A percentile compares a stretch with the other conserved stretches of the same genome.
Conservation (phyloP, 371 early-diverging fungal genomes). For the Lichtheimia ramosa region DNA sequence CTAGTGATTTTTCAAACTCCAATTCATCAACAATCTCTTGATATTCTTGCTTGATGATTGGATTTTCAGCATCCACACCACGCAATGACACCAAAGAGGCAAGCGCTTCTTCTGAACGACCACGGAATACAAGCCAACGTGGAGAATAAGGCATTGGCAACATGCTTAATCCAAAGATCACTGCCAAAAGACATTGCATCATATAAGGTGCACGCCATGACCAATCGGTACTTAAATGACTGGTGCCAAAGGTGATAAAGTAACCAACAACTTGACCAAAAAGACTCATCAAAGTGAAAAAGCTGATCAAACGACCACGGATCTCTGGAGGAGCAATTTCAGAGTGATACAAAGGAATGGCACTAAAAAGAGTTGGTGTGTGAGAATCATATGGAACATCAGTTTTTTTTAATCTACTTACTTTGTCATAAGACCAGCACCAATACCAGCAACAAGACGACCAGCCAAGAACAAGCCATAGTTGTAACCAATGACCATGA, state of each 20-base stretch:
- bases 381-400: too few relatives aligned
- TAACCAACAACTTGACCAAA: slow-evolving; percentile 47
- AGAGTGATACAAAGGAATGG: slow-evolving; percentile 34
- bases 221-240: slow-evolving; percentile 35
- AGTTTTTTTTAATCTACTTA: not conserved
- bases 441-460: slow-evolving; percentile 42
- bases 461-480: slow-evolving; percentile 44
- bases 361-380: not conserved
- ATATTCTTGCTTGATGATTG: slow-evolving; percentile 37
- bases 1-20: slow-evolving; percentile 39
- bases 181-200: slow-evolving; percentile 29
- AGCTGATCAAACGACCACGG: slow-evolving; percentile 48
- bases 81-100: slow-evolving; percentile 42
- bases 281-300: slow-evolving; percentile 36
- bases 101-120: slow-evolving; percentile 49
- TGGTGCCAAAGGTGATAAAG: slow-evolving; percentile 51
- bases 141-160: slow-evolving; percentile 51
- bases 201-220: slow-evolving; percentile 44
- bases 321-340: slow-evolving; percentile 78
- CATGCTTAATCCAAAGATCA: slow-evolving; percentile 12
- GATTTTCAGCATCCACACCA: slow-evolving; percentile 34
- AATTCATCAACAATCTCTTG: slow-evolving; percentile 37
- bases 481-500: slow-evolving; percentile 41
- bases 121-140: slow-evolving; percentile 57
- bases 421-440: slow-evolving; percentile 42